Percentiles rank a stretch among this genome's conserved stretches.
Conservation (phyloP, 1,284 basidiomycete species). For the Lignosus rhinocerotis region DNA sequence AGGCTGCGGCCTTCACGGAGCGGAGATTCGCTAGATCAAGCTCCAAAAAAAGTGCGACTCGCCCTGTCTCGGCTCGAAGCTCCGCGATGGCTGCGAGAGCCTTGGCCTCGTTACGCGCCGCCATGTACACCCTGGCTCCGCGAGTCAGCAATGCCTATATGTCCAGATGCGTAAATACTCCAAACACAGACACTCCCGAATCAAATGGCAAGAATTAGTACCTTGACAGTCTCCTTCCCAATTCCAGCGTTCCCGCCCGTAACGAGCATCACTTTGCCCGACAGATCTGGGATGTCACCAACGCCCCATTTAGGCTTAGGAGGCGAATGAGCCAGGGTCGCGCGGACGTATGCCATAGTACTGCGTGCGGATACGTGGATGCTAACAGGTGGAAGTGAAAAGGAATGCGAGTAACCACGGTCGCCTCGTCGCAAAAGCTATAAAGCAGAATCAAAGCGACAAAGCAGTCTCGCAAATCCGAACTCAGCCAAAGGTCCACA, state of each 20-base stretch:
- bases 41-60: constrained; percentile 47
- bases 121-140: constrained; percentile 69
- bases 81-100: constrained; percentile 51
- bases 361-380: not conserved
- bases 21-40: constrained; percentile 60
- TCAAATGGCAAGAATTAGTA: not conserved
- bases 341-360: constrained; percentile 10
- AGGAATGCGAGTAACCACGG: not conserved
- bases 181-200: not conserved
- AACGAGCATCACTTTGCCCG: constrained; percentile 25
- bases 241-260: constrained; percentile 27
- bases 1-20: constrained; percentile 48
- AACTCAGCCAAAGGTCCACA: not conserved
- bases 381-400: not conserved
- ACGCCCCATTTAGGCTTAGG: constrained; percentile 22
- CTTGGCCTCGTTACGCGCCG: constrained; percentile 48
- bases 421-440: not conserved
- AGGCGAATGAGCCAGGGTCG: constrained; percentile 11
- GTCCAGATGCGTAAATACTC: not conserved
- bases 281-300: constrained; percentile 23
- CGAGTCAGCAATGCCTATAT: constrained; percentile 47
- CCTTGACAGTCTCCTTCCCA: constrained; percentile 27
- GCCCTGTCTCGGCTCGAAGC: constrained; percentile 37
- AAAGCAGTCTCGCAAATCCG: not conserved
- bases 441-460: not conserved